Percentiles rank a stretch among this genome's conserved stretches.
Evolutionary conservation across 1,139 yeast species (phyloP).

Genomic region (Saccharomyces hybrid): DNA sequence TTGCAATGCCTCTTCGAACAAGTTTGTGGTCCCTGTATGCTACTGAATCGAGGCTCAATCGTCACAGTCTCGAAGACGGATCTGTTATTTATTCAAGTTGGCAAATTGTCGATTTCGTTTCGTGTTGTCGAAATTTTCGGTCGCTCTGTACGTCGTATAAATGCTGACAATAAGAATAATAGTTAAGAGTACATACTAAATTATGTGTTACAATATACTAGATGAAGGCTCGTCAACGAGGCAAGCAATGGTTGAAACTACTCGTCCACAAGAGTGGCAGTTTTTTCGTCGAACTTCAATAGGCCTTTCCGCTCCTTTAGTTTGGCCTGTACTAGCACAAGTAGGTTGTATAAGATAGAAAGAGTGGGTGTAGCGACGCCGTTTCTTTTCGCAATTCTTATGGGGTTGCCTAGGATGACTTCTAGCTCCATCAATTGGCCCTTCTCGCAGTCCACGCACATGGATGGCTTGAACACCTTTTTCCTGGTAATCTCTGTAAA

Average conservation of each 20-base stretch:
- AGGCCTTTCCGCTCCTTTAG: conserved; percentile 30
- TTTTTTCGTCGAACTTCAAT: conserved; percentile 23
- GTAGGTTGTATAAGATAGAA: conserved; percentile 31
- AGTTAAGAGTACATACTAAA: neutral
- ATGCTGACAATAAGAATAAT: neutral
- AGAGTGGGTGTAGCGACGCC: conserved; percentile 34
- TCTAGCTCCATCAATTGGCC: conserved; percentile 50
- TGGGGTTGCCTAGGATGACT: conserved; percentile 51
- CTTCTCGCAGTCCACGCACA: conserved; percentile 50
- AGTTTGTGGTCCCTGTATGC: neutral
- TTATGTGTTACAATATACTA: neutral
- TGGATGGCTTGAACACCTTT: conserved; percentile 49
- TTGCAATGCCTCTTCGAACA: neutral
- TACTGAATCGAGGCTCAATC: neutral
- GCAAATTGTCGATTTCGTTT: neutral
- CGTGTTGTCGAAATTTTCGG: conserved; percentile 1
- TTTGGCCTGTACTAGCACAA: conserved; percentile 33
- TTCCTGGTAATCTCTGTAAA: conserved; percentile 37
- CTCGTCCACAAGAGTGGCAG: conserved; percentile 1
- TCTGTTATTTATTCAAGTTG: neutral
- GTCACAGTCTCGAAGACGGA: neutral
- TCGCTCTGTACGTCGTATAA: conserved; percentile 1
- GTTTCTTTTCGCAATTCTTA: conserved; percentile 40
- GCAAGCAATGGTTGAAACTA: neutral
- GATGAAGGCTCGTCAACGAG: neutral